Base-by-base conservation (phyloP, 2,329 filamentous ascomycete genomes). In the Epichloe uncinata region DNA sequence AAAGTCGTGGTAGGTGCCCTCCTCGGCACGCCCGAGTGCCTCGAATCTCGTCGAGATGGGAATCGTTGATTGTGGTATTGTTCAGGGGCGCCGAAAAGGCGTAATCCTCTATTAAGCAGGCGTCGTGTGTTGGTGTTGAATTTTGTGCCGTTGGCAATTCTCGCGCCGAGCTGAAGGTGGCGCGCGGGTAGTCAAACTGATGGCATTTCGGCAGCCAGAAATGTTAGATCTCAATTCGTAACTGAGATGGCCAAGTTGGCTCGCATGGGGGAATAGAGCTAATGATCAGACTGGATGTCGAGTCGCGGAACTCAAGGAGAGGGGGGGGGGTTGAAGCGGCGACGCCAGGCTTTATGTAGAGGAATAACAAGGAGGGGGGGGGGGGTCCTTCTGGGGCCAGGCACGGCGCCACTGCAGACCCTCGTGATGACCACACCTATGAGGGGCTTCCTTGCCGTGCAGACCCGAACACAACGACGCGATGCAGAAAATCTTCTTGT, bases 111-210 rank as follows among this genome's bases (percentile, higher is more conserved):
- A 3, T 30, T 22, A 49, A 22, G 37, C 12, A 33, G 42, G 42
- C 34, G 42, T 30, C 45, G 20, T 42, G 26, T 37, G 42, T 55
- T 42, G 48, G 48, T 42, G 30, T 38, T 41, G 38, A 51, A 34
- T 53, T 50, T 58, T 50, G 48, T 50, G 47, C 53, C 50, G 53
- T 55, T 53, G 49, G 51, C 48, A 55, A 58, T 40, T 51, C 52
- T 56, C 48, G 57, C 56, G 50, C 57, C 54, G 57, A 55, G 54
- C 53, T 61, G 55, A 53, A 54, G 47, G 48, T 53, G 53, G 51
- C 54, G 55, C 51, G 45, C 50, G 50, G 51, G 43, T 38, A 60
- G 57, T 64, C 61, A 65, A 52, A 56, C 52, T 37, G 57, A 52
- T 55, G 52, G 56, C 62, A 65, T 65, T 37, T 36, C 43, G 33